These are phyloP conservation scores for Alectoria sarmentosa DNA, from an alignment of 495 filamentous ascomycete genomes.

Conservation along the genomic window DNA sequence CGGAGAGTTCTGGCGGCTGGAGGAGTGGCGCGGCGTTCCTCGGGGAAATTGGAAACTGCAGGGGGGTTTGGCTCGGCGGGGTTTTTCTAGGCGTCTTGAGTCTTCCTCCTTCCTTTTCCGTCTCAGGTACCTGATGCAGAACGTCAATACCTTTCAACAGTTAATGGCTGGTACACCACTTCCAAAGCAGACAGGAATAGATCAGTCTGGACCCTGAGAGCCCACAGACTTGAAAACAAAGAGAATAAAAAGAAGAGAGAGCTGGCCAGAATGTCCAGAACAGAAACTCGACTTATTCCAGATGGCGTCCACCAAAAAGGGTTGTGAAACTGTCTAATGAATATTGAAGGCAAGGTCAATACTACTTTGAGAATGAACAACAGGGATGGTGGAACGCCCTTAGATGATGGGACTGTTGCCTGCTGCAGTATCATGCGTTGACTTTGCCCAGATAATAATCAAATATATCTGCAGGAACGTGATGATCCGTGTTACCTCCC, in stretches of 20 bases:
- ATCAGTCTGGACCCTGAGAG: background rate
- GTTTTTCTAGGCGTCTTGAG: no score
- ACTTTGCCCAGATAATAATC: background rate
- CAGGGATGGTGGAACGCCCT: background rate
- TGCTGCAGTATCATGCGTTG: background rate
- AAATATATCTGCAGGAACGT: background rate
- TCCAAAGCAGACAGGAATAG: background rate
- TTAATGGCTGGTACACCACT: background rate
- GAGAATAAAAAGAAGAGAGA: background rate
- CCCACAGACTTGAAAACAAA: background rate
- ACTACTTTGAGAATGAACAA: background rate
- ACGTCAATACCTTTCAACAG: no score
- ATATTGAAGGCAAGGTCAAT: background rate
- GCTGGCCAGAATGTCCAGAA: background rate
- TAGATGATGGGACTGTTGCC: background rate
- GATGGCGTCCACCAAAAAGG: background rate
- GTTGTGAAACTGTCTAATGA: no score
- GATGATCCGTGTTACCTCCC: background rate
- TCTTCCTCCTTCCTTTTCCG: conserved; percentile 9
- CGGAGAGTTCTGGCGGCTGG: conserved; percentile 14
- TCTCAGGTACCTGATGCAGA: conserved; percentile 1
- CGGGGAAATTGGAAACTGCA: conserved; percentile 20
- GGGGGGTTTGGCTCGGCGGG: no score
- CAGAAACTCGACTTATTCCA: background rate
- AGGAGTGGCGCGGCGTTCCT: background rate